These are phyloP conservation scores for Centaurea solstitialis DNA, from an alignment of 129 eudicot species.

Conservation along the genomic window DNA sequence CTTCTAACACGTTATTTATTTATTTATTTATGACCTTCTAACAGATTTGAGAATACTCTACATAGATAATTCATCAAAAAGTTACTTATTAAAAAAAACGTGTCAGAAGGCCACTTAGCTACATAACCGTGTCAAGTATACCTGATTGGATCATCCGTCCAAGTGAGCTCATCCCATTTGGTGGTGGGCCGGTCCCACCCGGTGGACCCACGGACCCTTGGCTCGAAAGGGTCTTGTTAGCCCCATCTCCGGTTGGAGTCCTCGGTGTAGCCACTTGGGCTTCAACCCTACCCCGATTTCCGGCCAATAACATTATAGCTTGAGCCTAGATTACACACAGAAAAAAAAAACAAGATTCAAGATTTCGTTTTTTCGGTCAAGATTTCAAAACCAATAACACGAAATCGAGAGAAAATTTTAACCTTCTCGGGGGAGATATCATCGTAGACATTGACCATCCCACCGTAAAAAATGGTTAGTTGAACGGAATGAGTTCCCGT, in stretches of 20 bases:
- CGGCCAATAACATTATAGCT: conserved; percentile 80
- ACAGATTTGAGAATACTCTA: neutral
- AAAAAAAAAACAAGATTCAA: neutral
- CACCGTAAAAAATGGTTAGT: conserved; percentile 78
- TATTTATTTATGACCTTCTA: neutral
- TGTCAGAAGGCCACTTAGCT: neutral
- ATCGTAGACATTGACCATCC: conserved; percentile 66
- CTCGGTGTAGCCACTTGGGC: conserved; percentile 37
- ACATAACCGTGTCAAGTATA: neutral
- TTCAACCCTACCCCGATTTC: conserved; percentile 40
- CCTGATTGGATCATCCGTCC: conserved; percentile 41
- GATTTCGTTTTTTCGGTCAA: neutral
- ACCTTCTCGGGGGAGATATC: conserved; percentile 88
- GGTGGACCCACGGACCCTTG: conserved; percentile 35
- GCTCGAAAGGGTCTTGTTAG: conserved; percentile 39
- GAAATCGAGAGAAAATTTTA: neutral
- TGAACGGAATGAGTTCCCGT: conserved; percentile 39
- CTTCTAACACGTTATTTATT: neutral
- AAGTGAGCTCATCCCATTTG: conserved; percentile 35
- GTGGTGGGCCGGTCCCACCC: neutral
- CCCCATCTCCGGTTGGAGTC: conserved; percentile 29
- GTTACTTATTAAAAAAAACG: neutral
- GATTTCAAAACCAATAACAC: neutral
- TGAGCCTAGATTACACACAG: conserved; percentile 49
- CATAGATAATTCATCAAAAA: neutral